Evolutionary conservation across 2,329 filamentous ascomycete genomes (phyloP).

Genomic region (Monosporascus sp.): DNA sequence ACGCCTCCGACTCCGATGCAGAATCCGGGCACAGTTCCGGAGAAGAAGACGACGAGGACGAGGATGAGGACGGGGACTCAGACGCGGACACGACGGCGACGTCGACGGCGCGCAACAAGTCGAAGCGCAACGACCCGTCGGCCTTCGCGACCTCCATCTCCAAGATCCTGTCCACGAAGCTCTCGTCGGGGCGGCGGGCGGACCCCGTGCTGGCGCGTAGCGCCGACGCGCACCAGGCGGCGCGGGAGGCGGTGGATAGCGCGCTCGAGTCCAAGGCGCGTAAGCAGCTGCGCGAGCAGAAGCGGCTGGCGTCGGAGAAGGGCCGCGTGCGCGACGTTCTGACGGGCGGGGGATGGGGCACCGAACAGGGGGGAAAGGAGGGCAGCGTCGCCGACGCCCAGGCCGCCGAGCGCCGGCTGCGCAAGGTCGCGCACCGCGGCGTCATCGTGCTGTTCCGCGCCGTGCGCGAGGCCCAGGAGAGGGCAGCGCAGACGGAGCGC

Average conservation of each 20-base stretch:
- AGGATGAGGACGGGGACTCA: constrained; percentile 34
- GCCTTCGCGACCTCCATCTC: constrained; percentile 91
- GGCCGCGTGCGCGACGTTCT: constrained; percentile 85
- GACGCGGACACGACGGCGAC: constrained; percentile 25
- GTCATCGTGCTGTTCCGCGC: constrained; percentile 97
- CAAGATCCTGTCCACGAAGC: constrained; percentile 86
- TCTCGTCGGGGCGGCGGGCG: constrained; percentile 71
- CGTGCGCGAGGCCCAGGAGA: constrained; percentile 85
- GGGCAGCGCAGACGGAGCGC: constrained; percentile 71
- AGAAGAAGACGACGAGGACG: constrained; percentile 35
- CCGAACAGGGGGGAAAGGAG: constrained; percentile 42
- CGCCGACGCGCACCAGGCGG: constrained; percentile 65
- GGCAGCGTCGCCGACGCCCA: constrained; percentile 44
- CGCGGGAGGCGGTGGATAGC: constrained; percentile 65
- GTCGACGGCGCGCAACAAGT: constrained; percentile 37
- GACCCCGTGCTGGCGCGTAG: constrained; percentile 91
- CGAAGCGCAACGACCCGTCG: constrained; percentile 86
- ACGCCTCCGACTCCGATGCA: constrained; percentile 14
- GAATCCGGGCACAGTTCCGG: constrained; percentile 25
- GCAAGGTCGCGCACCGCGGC: constrained; percentile 86
- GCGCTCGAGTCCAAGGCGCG: constrained; percentile 78
- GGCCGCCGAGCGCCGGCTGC: constrained; percentile 72
- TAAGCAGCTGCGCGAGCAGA: constrained; percentile 73
- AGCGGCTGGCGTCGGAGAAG: constrained; percentile 73
- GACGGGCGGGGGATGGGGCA: constrained; percentile 40